These are phyloP conservation scores for Talaromyces pinophilus DNA, from an alignment of 2,329 filamentous ascomycete species.

Conservation along the genomic window DNA sequence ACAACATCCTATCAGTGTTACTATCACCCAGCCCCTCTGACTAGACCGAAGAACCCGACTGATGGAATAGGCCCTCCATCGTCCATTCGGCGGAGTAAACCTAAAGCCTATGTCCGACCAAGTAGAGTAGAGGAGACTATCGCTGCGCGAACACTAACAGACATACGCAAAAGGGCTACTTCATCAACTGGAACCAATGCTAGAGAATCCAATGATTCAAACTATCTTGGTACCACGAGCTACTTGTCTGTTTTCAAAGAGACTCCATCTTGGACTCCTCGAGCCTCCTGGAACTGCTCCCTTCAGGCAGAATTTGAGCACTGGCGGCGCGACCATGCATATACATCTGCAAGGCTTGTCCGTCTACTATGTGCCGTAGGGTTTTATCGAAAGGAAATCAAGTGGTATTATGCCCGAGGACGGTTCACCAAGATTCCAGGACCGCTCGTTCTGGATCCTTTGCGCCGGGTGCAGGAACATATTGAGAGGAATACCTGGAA, in stretches of 20 bases:
- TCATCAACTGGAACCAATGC: neutral
- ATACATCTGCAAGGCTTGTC: slow-evolving; percentile 15
- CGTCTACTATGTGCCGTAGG: slow-evolving; percentile 12
- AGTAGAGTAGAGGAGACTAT: slow-evolving; percentile 1
- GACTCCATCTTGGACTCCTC: slow-evolving; percentile 6
- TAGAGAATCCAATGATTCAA: neutral
- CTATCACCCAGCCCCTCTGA: slow-evolving; percentile 22
- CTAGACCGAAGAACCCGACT: slow-evolving; percentile 6
- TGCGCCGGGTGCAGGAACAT: slow-evolving; percentile 8
- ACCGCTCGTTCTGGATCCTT: slow-evolving; percentile 16
- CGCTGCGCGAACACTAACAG: neutral
- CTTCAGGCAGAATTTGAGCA: slow-evolving; percentile 19
- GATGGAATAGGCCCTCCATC: neutral
- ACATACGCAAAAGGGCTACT: neutral
- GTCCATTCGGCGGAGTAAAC: neutral
- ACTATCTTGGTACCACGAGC: slow-evolving; percentile 19
- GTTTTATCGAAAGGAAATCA: slow-evolving; percentile 8
- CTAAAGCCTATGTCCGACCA: neutral
- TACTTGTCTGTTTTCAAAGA: slow-evolving; percentile 21
- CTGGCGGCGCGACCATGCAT: slow-evolving; percentile 17
- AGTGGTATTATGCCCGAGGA: slow-evolving; percentile 11
- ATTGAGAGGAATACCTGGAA: slow-evolving; percentile 17
- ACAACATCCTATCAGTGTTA: slow-evolving; percentile 15
- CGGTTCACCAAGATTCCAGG: slow-evolving; percentile 13
- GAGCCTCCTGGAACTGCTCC: slow-evolving; percentile 9